A percentile compares a stretch with the other conserved stretches of the same genome.
phyloP scores from a whole-genome alignment of 495 filamentous ascomycete genomes.

The Umbilicaria muhlenbergii region DNA sequence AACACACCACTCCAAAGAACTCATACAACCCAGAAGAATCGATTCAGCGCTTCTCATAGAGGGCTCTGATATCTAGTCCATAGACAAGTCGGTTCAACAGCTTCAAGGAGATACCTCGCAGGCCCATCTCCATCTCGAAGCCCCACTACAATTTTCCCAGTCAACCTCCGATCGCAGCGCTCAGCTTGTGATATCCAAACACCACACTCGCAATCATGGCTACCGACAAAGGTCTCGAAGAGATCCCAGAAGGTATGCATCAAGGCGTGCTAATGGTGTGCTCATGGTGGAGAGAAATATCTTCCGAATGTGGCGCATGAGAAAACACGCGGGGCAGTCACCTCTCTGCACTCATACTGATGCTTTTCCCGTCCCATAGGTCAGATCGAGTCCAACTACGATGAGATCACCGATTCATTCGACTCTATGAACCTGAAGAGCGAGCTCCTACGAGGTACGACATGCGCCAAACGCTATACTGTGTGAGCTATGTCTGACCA shows the following conservation, averaged over 20 bases:
- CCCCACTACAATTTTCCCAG: conserved; percentile 20
- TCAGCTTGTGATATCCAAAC: conserved; percentile 55
- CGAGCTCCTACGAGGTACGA: conserved; percentile 91
- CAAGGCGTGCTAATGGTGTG: not conserved
- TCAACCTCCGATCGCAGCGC: conserved; percentile 36
- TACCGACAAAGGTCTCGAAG: conserved; percentile 90
- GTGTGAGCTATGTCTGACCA: conserved; percentile 17
- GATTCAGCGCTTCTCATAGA: conserved; percentile 1
- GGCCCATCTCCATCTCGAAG: conserved; percentile 29
- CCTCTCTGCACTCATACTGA: not conserved
- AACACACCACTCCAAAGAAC: not conserved
- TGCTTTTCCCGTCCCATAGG: conserved; percentile 32
- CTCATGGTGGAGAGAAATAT: conserved; percentile 3
- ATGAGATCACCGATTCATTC: conserved; percentile 98
- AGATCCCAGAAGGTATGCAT: conserved; percentile 71
- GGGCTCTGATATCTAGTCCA: conserved; percentile 5
- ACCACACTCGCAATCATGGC: conserved; percentile 76
- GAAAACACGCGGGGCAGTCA: not conserved
- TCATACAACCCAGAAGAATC: not conserved
- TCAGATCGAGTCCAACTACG: conserved; percentile 99
- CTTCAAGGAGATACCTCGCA: conserved; percentile 8
- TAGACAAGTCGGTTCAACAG: too few relatives aligned
- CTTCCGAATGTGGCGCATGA: not conserved
- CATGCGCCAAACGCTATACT: not conserved
- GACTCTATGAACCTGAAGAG: conserved; percentile 93